phyloP scores from a whole-genome alignment of 2,329 filamentous ascomycete species.

The Paraphaeosphaeria sporulosa region DNA sequence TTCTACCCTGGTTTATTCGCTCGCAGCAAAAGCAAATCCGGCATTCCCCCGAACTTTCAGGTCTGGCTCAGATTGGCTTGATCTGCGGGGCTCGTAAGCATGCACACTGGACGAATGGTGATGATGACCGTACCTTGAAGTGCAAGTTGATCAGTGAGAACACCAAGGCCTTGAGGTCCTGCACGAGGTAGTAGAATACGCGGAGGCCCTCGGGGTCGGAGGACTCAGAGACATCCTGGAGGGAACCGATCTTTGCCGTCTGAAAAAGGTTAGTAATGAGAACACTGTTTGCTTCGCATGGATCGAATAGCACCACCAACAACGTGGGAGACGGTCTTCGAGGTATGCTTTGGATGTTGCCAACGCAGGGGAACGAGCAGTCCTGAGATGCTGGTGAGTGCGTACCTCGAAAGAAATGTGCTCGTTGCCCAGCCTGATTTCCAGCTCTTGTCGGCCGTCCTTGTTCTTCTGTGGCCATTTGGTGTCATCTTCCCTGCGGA shows the following conservation, averaged over 20 bases:
- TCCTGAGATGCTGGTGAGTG: neutral
- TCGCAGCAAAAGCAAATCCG: slow-evolving; percentile 25
- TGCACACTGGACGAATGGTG: neutral
- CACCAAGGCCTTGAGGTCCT: slow-evolving; percentile 94
- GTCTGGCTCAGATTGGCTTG: slow-evolving; percentile 68
- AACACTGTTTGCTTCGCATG: neutral
- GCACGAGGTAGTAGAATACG: slow-evolving; percentile 98
- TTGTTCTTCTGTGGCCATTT: slow-evolving; percentile 99
- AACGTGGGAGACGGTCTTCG: neutral
- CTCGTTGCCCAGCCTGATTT: slow-evolving; percentile 91
- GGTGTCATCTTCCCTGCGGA: slow-evolving; percentile 85
- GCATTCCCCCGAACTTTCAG: slow-evolving; percentile 17
- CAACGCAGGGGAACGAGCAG: neutral
- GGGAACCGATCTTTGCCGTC: slow-evolving; percentile 97
- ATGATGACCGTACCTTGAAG: slow-evolving; percentile 74
- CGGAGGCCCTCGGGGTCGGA: slow-evolving; percentile 93
- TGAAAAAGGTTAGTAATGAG: slow-evolving; percentile 52
- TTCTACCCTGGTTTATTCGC: slow-evolving; percentile 17
- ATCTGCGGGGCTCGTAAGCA: slow-evolving; percentile 56
- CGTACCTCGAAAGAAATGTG: slow-evolving; percentile 96
- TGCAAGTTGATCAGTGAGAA: slow-evolving; percentile 96
- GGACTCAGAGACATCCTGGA: slow-evolving; percentile 96
- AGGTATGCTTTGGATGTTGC: neutral
- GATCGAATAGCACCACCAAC: neutral
- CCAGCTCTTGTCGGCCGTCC: slow-evolving; percentile 94